Evolutionary conservation across 768 basidiomycete genomes (phyloP).

Genomic region (Serendipita vermifera): DNA sequence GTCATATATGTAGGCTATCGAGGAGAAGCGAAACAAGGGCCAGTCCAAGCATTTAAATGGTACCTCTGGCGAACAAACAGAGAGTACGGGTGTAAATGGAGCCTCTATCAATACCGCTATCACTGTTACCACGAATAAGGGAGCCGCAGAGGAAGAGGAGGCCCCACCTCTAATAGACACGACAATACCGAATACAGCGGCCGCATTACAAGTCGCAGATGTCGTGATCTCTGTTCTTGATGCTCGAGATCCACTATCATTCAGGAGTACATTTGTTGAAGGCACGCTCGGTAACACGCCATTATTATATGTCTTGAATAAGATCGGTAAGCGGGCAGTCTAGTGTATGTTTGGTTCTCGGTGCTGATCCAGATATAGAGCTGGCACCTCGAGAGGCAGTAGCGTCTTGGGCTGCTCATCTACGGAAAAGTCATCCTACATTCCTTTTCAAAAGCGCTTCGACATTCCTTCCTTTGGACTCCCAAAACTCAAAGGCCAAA

Average conservation of each 20-base stretch:
- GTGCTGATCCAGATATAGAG: too few species aligned
- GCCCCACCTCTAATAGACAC: conserved; percentile 50
- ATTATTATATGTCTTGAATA: conserved; percentile 65
- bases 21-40: conserved; percentile 52
- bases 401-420: conserved; percentile 47
- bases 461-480: conserved; percentile 29
- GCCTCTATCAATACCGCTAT: too few species aligned
- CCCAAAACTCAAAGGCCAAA: conserved; percentile 32
- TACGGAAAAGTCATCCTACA: conserved; percentile 49
- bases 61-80: conserved; percentile 21
- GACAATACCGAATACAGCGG: conserved; percentile 44
- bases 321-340: conserved; percentile 78
- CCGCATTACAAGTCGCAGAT: conserved; percentile 66
- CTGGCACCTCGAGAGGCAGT: conserved; percentile 66
- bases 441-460: conserved; percentile 63
- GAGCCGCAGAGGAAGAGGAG: conserved; percentile 41
- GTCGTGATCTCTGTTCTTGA: conserved; percentile 72
- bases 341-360: too few species aligned
- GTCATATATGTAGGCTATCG: conserved; percentile 41
- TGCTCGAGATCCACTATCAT: conserved; percentile 66
- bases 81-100: too few species aligned
- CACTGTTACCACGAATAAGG: conserved; percentile 20
- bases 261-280: conserved; percentile 54
- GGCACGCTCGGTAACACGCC: conserved; percentile 33
- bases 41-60: conserved; percentile 37